These are phyloP conservation scores for Populus trichocarpa DNA, from an alignment of 441 rosid genomes.

Conservation along the genomic window DNA sequence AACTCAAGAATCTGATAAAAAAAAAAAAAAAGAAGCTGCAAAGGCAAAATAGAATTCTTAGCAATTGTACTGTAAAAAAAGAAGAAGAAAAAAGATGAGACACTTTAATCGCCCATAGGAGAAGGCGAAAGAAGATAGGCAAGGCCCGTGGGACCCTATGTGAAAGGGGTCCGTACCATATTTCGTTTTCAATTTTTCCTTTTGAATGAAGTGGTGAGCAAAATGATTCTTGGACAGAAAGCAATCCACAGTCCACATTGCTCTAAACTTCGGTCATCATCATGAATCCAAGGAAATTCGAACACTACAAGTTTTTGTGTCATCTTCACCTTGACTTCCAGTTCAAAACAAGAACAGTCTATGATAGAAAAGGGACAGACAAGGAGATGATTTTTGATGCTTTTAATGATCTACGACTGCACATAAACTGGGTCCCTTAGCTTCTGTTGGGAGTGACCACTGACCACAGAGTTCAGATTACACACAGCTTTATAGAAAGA, in stretches of 20 bases:
- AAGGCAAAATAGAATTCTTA: too few species aligned
- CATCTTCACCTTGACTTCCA: background rate
- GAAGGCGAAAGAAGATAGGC: too few species aligned
- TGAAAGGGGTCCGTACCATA: too few species aligned
- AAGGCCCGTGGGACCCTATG: too few species aligned
- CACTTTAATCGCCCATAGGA: too few species aligned
- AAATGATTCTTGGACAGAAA: background rate
- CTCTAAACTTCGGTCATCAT: background rate
- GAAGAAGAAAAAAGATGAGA: too few species aligned
- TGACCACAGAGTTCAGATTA: background rate
- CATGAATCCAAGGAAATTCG: background rate
- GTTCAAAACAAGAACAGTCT: background rate
- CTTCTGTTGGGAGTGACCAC: background rate
- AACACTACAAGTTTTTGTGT: background rate
- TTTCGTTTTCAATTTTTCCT: too few species aligned
- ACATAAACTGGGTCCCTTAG: background rate
- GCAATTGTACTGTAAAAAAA: too few species aligned
- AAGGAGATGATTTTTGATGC: background rate
- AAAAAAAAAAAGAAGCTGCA: too few species aligned
- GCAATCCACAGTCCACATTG: background rate
- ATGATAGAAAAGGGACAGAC: background rate
- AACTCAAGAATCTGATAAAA: too few species aligned
- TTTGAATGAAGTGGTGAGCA: background rate
- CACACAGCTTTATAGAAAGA: slow-evolving; percentile 5
- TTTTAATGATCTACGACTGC: background rate